phyloP scores from a whole-genome alignment of 108 stramenopile genomes.

The Fistulifera solaris region DNA sequence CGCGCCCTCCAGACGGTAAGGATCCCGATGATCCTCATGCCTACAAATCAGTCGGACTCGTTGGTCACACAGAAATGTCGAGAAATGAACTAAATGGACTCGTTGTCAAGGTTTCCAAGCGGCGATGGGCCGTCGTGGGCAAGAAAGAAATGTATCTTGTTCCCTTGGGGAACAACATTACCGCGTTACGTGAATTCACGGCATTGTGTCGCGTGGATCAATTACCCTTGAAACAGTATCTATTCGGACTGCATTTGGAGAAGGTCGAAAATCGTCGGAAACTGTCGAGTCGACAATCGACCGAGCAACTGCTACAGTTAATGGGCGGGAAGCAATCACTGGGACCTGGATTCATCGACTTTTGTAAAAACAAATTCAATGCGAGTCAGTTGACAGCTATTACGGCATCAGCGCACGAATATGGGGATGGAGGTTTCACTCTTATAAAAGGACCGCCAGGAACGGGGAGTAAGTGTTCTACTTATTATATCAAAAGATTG shows the following conservation, averaged over 20 bases:
- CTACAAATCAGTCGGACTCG: conserved; percentile 28
- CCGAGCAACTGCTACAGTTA: conserved; percentile 28
- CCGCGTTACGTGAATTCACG: conserved; percentile 72
- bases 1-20: not conserved
- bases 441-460: conserved; percentile 56
- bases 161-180: conserved; percentile 63
- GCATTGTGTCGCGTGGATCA: conserved; percentile 60
- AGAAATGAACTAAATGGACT: conserved; percentile 34
- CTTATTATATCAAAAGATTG: no score
- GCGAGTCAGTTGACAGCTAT: conserved; percentile 72
- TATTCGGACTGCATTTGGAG: conserved; percentile 43
- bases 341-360: conserved; percentile 72
- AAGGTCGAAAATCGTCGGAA: not conserved
- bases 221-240: conserved; percentile 51
- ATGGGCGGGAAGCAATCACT: conserved; percentile 66
- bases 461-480: conserved; percentile 20
- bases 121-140: conserved; percentile 43
- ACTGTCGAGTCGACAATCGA: not conserved
- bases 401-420: conserved; percentile 57
- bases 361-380: conserved; percentile 70
- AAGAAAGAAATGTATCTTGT: conserved; percentile 43
- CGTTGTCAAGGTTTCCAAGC: conserved; percentile 53
- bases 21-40: conserved; percentile 2
- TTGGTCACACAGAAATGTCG: conserved; percentile 57
- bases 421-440: conserved; percentile 79